Evolutionary conservation across 164 flowering plant species (phyloP), one percentile per base, ranked within the genome.

Genomic region (Macadamia integrifolia): DNA sequence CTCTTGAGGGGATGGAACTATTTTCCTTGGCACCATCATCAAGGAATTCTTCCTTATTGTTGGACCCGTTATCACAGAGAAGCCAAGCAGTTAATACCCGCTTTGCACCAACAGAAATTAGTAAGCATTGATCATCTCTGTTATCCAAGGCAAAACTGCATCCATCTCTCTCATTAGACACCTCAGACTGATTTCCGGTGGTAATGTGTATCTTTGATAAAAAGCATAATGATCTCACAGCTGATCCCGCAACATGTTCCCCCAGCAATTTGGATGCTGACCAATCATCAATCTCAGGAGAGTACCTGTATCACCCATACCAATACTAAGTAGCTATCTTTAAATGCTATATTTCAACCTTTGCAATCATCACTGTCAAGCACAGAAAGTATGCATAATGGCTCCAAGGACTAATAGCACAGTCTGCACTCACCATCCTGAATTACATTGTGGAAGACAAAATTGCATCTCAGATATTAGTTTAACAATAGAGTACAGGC

Each of bases 231-330:
- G 99, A 88, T 72, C 97, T 85, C 67, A 95, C 98, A 64, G 98
- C 96, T 71, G 99, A 95, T 74, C 99, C 97, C 60, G 94, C 98
- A 78, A 95, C 97, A 88, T 95, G 98, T 71, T 95, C 97, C 50
- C 99, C 99, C 60, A 95, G 87, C 78, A 86, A 75, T 69, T 89
- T 89, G 60, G 99, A 95, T 55, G 82, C 58, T 30, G 84, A 78
- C 91, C 92, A 86, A 71, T 80, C 81, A 52, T 77, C 81, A 67
- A 43, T 43, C 30, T 82, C 88, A 55, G 81, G 72, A 32, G 67
- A 66, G 75, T 83, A 89, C 83, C 98, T 93, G 77, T 53, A 72
- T 42, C 71, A 75, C 6, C 52, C 17, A 71, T 18, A 31, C 56
- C 60, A 57, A 50, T 46, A 60, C 70, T 40, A 73, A 76, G 28